Base-by-base conservation (phyloP, 176 grass and related monocot species). In the Poa annua region DNA sequence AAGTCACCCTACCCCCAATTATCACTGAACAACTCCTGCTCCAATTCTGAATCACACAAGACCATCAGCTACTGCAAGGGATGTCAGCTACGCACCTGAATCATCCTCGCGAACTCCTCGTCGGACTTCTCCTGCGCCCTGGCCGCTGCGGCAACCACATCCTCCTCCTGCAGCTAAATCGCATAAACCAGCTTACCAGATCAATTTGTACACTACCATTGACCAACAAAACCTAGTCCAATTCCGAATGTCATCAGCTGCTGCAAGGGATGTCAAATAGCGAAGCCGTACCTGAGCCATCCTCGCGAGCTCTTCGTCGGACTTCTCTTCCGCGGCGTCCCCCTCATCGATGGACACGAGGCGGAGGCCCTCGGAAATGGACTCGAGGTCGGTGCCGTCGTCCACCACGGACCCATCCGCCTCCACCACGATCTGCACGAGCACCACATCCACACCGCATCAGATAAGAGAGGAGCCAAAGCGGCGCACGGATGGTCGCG, bases 281-380 rank as follows among this genome's bases (percentile, higher is more conserved):
- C 24, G 1, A 71, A 2, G 35, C 0, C 22, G 21, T 76, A 95
- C 96, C 93, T 96, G 93, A 78, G 92, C 86, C 85, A 87, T 75
- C 54, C 87, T 86, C 53, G 96, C 91, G 44, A 99, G 66, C 81
- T 96, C 91, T 77, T 99, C 89, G 74, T 92, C 91, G 25, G 89
- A 93, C 59, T 77, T 87, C 66, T 92, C 89, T 33, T 55, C 77
- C 14, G 6, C 32, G 32, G 53, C 84, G 15, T 70, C 77, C 36
- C 13, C 33, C 41, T 44, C 47, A 34, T 44, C 80, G 24, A 96
- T 81, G 26, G 88, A 71, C 19, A 94, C 50, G 67, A 99, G 73
- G 41, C 74, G 83, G 80, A 96, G 83, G 20, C 76, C 83, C 47
- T 92, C 81, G 26, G 91, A 86, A 34, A 96, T 50, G 52, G 65